Percentiles rank a stretch among this genome's conserved stretches.
Conservation (phyloP, 768 basidiomycete species). For the Lentinula raphanica region DNA sequence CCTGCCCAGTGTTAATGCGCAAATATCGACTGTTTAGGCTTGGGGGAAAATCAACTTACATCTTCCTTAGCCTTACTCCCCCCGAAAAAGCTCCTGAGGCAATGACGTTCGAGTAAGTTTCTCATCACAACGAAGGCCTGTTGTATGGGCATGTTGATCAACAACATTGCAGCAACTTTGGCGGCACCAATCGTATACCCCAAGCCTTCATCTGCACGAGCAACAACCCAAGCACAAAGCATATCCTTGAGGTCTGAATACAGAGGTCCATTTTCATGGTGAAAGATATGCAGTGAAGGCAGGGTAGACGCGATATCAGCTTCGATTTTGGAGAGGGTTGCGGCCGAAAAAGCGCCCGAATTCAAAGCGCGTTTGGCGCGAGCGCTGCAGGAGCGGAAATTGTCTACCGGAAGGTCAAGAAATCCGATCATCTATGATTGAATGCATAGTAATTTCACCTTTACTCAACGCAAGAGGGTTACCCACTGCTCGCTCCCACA, state of each 20-base stretch:
- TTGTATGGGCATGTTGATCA: slow-evolving; percentile 73
- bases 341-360: slow-evolving; percentile 60
- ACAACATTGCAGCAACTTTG: slow-evolving; percentile 79
- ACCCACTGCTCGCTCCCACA: slow-evolving; percentile 87
- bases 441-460: no score
- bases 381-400: slow-evolving; percentile 63
- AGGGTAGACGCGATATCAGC: slow-evolving; percentile 71
- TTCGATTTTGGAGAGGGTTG: slow-evolving; percentile 61
- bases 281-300: slow-evolving; percentile 76
- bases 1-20: slow-evolving; percentile 34
- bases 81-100: slow-evolving; percentile 80
- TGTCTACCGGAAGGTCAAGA: slow-evolving; percentile 38
- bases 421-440: no score
- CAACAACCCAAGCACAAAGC: slow-evolving; percentile 83
- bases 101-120: slow-evolving; percentile 81
- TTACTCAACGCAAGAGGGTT: slow-evolving; percentile 79
- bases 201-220: slow-evolving; percentile 77
- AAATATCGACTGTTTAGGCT: slow-evolving; percentile 26
- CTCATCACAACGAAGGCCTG: slow-evolving; percentile 80
- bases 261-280: slow-evolving; percentile 69
- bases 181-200: slow-evolving; percentile 67
- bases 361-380: slow-evolving; percentile 69
- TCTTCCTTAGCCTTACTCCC: slow-evolving; percentile 68
- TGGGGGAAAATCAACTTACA: slow-evolving; percentile 41
- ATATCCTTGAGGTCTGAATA: slow-evolving; percentile 80